phyloP scores from a whole-genome alignment of 176 grass and related monocot genomes.

The Bonia amplexicaulis region DNA sequence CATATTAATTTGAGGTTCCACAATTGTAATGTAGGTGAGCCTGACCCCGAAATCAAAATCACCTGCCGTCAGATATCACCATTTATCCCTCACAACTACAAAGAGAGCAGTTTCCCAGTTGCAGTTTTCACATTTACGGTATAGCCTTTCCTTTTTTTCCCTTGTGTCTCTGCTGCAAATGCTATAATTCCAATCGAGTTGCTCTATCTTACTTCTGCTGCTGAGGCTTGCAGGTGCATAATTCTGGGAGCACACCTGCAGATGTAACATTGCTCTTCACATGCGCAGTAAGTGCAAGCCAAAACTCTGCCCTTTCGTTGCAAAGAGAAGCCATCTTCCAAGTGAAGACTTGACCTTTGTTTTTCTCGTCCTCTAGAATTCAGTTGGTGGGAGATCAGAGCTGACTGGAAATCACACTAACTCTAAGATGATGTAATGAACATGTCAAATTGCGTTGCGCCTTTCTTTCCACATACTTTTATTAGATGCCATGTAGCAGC shows the following conservation, averaged over 20 bases:
- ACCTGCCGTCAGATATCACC: slow-evolving; percentile 88
- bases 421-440: slow-evolving; percentile 67
- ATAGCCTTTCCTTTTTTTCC: neutral
- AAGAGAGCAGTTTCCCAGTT: slow-evolving; percentile 78
- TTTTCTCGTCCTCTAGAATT: slow-evolving; percentile 52
- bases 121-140: slow-evolving; percentile 82
- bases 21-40: slow-evolving; percentile 45
- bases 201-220: neutral
- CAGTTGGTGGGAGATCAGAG: slow-evolving; percentile 76
- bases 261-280: slow-evolving; percentile 87
- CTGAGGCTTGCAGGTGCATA: slow-evolving; percentile 40
- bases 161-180: neutral
- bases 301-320: neutral
- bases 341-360: neutral
- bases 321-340: neutral
- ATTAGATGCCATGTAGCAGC: neutral
- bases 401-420: slow-evolving; percentile 76
- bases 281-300: slow-evolving; percentile 71
- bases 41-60: slow-evolving; percentile 85
- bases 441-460: neutral
- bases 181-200: neutral
- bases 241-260: slow-evolving; percentile 65
- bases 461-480: neutral
- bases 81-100: slow-evolving; percentile 91
- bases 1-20: neutral